Conservation (phyloP, 805 yeast species). For the Saccharomycopsis selenospora region DNA sequence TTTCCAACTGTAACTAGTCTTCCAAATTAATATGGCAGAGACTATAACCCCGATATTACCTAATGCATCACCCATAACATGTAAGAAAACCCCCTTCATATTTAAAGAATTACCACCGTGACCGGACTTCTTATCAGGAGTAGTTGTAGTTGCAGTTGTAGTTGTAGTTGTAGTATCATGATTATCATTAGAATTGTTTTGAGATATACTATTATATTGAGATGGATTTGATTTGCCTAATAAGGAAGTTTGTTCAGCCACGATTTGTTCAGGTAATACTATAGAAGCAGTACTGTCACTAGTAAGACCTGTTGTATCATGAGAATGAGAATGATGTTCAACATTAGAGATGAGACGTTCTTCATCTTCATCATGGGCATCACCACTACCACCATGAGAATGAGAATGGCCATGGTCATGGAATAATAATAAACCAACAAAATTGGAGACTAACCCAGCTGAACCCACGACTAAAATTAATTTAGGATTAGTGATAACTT, state of each 20-base stretch:
- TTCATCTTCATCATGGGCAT: constrained; percentile 24
- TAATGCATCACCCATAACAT: constrained; percentile 91
- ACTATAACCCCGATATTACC: constrained; percentile 91
- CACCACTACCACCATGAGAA: constrained; percentile 44
- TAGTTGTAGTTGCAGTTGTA: constrained; percentile 25
- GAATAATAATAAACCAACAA: constrained; percentile 78
- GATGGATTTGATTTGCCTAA: not conserved
- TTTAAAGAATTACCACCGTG: constrained; percentile 54
- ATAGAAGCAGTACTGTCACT: constrained; percentile 13
- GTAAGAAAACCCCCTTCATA: constrained; percentile 95
- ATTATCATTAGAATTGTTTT: constrained; percentile 20
- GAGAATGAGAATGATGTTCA: constrained; percentile 37
- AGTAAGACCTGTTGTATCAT: constrained; percentile 26
- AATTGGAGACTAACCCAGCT: constrained; percentile 76
- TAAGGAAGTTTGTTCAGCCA: constrained; percentile 4
- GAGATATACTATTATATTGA: constrained; percentile 7
- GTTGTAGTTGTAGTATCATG: not conserved
- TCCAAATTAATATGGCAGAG: constrained; percentile 90
- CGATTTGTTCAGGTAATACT: constrained; percentile 7
- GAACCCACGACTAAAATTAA: constrained; percentile 75
- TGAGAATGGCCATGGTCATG: constrained; percentile 73
- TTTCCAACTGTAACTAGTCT: constrained; percentile 83
- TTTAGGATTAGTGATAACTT: constrained; percentile 71
- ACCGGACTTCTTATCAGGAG: constrained; percentile 21
- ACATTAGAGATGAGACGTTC: not conserved